phyloP scores from a whole-genome alignment of 371 early-diverging fungal species.

The Thermomucor indicae-seudaticae region DNA sequence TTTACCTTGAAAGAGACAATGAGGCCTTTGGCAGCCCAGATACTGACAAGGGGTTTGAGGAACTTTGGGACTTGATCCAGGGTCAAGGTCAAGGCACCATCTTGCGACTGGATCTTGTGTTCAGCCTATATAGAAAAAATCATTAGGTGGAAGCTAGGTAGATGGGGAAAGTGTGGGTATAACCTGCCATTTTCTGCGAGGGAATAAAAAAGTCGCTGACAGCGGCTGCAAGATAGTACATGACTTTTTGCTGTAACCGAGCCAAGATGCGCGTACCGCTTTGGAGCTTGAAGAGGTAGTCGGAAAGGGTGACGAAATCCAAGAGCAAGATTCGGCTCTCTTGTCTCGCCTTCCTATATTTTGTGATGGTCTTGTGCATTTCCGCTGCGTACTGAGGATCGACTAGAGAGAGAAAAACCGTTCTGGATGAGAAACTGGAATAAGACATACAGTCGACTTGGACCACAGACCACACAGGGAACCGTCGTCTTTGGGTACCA shows the following conservation, averaged over 20 bases:
- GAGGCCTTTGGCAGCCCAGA: constrained; percentile 85
- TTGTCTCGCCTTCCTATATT: constrained; percentile 55
- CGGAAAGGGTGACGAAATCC: constrained; percentile 86
- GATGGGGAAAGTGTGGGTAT: not conserved
- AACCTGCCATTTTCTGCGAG: constrained; percentile 72
- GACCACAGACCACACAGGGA: constrained; percentile 44
- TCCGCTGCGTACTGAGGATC: constrained; percentile 51
- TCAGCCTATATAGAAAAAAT: constrained; percentile 67
- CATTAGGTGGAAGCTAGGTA: no score
- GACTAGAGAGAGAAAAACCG: constrained; percentile 36
- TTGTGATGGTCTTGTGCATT: constrained; percentile 59
- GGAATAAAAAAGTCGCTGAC: constrained; percentile 98
- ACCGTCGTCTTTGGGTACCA: constrained; percentile 58
- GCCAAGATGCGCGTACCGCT: constrained; percentile 67
- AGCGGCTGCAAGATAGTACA: constrained; percentile 98
- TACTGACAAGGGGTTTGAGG: constrained; percentile 84
- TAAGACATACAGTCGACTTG: not conserved
- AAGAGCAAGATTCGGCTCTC: constrained; percentile 70
- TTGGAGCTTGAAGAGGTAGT: constrained; percentile 90
- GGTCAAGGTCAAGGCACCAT: constrained; percentile 76
- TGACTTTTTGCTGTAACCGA: constrained; percentile 60
- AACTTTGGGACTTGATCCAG: constrained; percentile 98
- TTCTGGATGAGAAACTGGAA: not conserved
- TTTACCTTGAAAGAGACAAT: constrained; percentile 94
- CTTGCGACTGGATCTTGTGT: constrained; percentile 95